Evolutionary conservation across 108 stramenopile species (phyloP), one percentile per base, ranked within the genome.

Genomic region (Conticribra weissflogii): DNA sequence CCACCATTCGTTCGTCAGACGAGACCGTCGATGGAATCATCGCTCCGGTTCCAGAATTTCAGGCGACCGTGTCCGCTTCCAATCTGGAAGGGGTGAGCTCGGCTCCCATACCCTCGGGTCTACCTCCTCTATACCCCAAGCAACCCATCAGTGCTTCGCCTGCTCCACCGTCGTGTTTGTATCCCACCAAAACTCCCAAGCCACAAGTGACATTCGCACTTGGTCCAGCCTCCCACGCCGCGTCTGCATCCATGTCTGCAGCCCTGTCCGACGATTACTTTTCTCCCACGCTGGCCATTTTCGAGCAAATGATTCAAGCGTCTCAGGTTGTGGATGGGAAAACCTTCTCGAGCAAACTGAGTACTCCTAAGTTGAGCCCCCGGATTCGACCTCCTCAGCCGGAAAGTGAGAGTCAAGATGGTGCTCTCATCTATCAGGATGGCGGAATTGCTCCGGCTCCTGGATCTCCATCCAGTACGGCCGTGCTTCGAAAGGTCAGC

Each of bases 231-330:
- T 41, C 36, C n/a, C n/a, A n/a, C 36, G 36, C 36, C 36, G 36
- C 36, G 19, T 51, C 31, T 30, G 53, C n/a, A n/a, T n/a, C n/a
- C n/a, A n/a, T n/a, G n/a, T n/a, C n/a, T n/a, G n/a, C n/a, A n/a
- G n/a, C n/a, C n/a, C n/a, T n/a, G n/a, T n/a, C n/a, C 34, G 59
- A 54, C 24, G 59, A 63, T 14, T 78, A 63, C 24, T 68, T 63
- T 15, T 65, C 63, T 1, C 77, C 77, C 28, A 78, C 77, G 53
- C 64, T 78, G 18, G 77, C 77, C 59, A 78, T 78, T 57, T 78
- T 78, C 46, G 77, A 78, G 15, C 77, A 78, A 64, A 78, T 78
- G 77, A 60, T 78, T 23, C 63, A 78, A 44, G 77, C 77, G 0
- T 78, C 77, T 3, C 69, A 78, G 7, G 77, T 69, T 12, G 44